A percentile compares a stretch with the other conserved stretches of the same genome.
These are phyloP conservation scores for Paramecium octaurelia DNA, from an alignment of 73 alveolate genomes.

Conservation along the genomic window DNA sequence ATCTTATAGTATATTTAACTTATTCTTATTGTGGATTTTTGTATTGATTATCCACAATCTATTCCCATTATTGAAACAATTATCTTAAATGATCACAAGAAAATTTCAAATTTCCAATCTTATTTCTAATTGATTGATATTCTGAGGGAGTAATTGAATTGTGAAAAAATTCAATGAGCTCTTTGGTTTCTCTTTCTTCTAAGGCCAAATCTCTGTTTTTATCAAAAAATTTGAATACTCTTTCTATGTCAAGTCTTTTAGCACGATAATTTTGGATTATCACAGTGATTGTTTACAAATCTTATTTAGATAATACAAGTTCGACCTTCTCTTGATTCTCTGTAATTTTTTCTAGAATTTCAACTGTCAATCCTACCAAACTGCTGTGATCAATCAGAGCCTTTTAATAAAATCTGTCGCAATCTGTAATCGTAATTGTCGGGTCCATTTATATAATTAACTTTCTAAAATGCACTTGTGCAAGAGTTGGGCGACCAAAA, in stretches of 20 bases:
- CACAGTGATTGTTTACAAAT: neutral
- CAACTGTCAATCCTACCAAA: neutral
- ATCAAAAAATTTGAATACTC: constrained; percentile 27
- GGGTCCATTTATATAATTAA: neutral
- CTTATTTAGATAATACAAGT: neutral
- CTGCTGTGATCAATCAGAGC: neutral
- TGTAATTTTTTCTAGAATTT: neutral
- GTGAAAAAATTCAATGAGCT: neutral
- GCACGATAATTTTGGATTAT: neutral
- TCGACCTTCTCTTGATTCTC: neutral
- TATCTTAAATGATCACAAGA: neutral
- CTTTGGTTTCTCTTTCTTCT: neutral
- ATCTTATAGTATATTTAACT: neutral
- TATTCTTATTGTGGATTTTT: neutral
- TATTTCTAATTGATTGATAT: neutral
- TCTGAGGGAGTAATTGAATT: neutral
- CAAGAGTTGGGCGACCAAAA: neutral
- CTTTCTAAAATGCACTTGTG: neutral
- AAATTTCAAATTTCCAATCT: neutral
- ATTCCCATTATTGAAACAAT: neutral
- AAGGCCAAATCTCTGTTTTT: neutral
- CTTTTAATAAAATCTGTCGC: neutral
- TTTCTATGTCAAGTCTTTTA: neutral
- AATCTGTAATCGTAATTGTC: neutral
- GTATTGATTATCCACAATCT: neutral